These are phyloP conservation scores for Emmonsiellopsis sp. DNA, from an alignment of 2,329 filamentous ascomycete genomes.

Conservation along the genomic window DNA sequence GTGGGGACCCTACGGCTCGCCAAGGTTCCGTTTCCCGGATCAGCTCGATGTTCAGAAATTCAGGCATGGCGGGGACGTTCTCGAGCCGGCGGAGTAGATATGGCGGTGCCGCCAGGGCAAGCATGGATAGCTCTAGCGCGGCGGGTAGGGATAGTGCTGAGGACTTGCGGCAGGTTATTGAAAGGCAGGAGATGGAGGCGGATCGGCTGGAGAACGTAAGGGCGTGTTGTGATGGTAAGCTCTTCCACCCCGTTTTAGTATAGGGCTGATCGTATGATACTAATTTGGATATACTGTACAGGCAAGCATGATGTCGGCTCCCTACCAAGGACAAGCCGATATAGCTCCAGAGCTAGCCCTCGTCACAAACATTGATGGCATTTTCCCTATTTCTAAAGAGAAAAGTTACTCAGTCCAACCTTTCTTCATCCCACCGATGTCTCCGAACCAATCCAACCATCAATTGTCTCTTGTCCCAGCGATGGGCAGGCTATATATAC, in stretches of 20 bases:
- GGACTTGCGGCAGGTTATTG: conserved; percentile 70
- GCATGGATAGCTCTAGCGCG: conserved; percentile 30
- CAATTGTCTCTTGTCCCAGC: neutral
- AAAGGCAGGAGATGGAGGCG: conserved; percentile 54
- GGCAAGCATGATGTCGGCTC: conserved; percentile 62
- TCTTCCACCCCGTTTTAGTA: neutral
- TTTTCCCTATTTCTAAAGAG: neutral
- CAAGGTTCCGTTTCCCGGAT: conserved; percentile 38
- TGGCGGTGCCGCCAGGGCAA: conserved; percentile 21
- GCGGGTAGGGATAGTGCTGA: conserved; percentile 63
- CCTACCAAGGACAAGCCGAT: conserved; percentile 31
- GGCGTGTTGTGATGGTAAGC: conserved; percentile 91
- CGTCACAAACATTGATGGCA: conserved; percentile 27
- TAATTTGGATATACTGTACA: conserved; percentile 20
- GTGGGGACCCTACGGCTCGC: conserved; percentile 22
- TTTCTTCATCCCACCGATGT: no score
- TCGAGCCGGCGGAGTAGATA: conserved; percentile 37
- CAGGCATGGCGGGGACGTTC: conserved; percentile 41
- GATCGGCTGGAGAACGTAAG: conserved; percentile 88
- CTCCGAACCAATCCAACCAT: neutral
- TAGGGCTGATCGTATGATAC: conserved; percentile 9
- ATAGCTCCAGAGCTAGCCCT: conserved; percentile 29
- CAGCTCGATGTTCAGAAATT: conserved; percentile 38
- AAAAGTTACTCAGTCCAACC: no score
- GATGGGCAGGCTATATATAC: conserved; percentile 2